Conservation (phyloP, 1,139 yeast species). For the Taphrina communis region DNA sequence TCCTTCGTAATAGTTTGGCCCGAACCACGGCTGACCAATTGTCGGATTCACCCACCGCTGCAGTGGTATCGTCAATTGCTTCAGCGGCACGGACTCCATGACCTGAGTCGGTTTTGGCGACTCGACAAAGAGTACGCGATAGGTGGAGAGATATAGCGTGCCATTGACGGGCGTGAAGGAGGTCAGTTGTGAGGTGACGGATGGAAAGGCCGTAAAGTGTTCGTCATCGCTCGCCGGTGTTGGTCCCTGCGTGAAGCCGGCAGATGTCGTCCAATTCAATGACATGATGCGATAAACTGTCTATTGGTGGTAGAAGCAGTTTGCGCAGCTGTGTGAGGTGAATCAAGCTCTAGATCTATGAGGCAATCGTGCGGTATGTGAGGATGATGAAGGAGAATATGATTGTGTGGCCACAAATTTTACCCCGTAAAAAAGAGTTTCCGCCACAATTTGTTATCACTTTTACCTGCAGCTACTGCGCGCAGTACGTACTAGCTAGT, state of each 20-base stretch:
- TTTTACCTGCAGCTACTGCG: no score
- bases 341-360: no score
- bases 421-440: conserved; percentile 8
- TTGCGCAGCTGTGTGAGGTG: no score
- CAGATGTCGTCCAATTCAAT: conserved; percentile 9
- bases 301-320: no score
- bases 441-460: background rate
- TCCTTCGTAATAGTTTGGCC: conserved; percentile 34
- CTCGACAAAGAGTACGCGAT: conserved; percentile 28
- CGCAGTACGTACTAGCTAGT: no score
- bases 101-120: conserved; percentile 1
- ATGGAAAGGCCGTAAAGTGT: conserved; percentile 12
- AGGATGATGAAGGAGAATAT: background rate
- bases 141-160: conserved; percentile 25
- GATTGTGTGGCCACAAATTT: conserved; percentile 7
- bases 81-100: conserved; percentile 23
- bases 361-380: background rate
- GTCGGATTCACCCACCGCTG: conserved; percentile 31
- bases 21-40: conserved; percentile 39
- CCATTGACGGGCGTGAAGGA: conserved; percentile 26
- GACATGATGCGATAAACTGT: conserved; percentile 3
- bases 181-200: conserved; percentile 22
- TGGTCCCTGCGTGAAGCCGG: background rate
- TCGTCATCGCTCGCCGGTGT: conserved; percentile 16
- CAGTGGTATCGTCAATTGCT: conserved; percentile 19